Percentiles rank a stretch among this genome's conserved stretches.
phyloP scores from a whole-genome alignment of 768 basidiomycete genomes.

The Rubroboletus pulcherrimus region DNA sequence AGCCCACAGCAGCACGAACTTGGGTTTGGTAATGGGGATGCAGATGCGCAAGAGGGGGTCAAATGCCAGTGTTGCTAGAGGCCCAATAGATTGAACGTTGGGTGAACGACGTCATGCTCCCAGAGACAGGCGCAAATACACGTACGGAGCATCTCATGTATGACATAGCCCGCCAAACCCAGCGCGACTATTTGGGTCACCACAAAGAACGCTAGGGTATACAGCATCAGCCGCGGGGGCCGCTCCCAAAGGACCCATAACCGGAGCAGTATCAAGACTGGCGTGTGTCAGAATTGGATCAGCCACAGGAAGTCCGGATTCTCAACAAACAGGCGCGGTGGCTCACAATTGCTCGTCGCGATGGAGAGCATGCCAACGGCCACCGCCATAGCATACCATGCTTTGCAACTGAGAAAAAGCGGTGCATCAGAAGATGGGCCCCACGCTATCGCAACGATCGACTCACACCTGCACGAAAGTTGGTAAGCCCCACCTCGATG shows the following conservation, averaged over 20 bases:
- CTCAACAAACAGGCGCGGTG: background rate
- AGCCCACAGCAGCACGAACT: conserved; percentile 25
- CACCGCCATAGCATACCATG: conserved; percentile 16
- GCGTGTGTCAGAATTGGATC: background rate
- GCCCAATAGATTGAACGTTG: too few relatives aligned
- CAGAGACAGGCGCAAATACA: background rate
- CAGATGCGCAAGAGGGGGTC: conserved; percentile 18
- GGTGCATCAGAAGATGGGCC: background rate
- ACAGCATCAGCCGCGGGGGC: conserved; percentile 23
- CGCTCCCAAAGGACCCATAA: conserved; percentile 38
- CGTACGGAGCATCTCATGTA: conserved; percentile 27
- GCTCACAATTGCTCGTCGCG: conserved; percentile 35
- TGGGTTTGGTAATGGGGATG: conserved; percentile 15
- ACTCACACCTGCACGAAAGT: conserved; percentile 18
- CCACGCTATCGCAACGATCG: background rate
- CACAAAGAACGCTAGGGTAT: conserved; percentile 30
- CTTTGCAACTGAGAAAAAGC: conserved; percentile 21
- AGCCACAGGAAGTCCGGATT: background rate
- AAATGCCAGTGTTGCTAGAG: conserved; percentile 17
- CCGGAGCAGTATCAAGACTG: conserved; percentile 39
- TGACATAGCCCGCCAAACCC: conserved; percentile 22
- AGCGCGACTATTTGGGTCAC: conserved; percentile 28
- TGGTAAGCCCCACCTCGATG: background rate
- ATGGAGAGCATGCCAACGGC: conserved; percentile 36
- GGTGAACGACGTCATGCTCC: background rate